A percentile compares a stretch with the other conserved stretches of the same genome.
Conservation (phyloP, 108 stramenopile species). For the Nannochloropsis granulata region DNA sequence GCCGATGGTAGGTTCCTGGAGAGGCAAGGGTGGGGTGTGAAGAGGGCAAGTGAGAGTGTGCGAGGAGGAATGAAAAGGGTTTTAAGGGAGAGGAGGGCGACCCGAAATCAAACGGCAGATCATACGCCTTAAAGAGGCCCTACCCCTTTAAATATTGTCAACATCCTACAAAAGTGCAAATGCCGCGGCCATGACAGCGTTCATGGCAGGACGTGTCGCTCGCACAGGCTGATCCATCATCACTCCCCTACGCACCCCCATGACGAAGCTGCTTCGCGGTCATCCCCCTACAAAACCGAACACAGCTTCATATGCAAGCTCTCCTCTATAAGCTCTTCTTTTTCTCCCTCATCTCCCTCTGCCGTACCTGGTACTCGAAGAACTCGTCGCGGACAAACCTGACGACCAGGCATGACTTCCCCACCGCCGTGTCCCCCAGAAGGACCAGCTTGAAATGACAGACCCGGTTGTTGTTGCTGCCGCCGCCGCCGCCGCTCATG, state of each 20-base stretch:
- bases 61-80: not conserved
- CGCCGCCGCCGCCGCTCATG: not conserved
- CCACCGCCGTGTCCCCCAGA: conserved; percentile 95
- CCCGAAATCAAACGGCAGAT: too few relatives aligned
- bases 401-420: conserved; percentile 85
- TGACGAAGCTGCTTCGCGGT: too few relatives aligned
- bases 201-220: too few relatives aligned
- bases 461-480: conserved; percentile 37
- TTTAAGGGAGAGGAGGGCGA: too few relatives aligned
- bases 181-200: too few relatives aligned
- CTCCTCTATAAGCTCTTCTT: not conserved
- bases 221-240: not conserved
- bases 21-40: not conserved
- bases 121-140: too few relatives aligned
- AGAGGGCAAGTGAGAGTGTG: not conserved
- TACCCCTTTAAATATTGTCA: too few relatives aligned
- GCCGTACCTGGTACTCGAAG: conserved; percentile 93
- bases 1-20: conserved; percentile 17
- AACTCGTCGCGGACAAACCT: conserved; percentile 96
- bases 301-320: too few relatives aligned
- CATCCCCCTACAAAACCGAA: too few relatives aligned
- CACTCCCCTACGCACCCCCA: not conserved
- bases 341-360: conserved; percentile 2
- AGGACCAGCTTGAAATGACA: conserved; percentile 97
- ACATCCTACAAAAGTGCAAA: too few relatives aligned